These are phyloP conservation scores for Kalanchoe fedtschenkoi DNA, from an alignment of 164 flowering plant genomes.

Conservation along the genomic window DNA sequence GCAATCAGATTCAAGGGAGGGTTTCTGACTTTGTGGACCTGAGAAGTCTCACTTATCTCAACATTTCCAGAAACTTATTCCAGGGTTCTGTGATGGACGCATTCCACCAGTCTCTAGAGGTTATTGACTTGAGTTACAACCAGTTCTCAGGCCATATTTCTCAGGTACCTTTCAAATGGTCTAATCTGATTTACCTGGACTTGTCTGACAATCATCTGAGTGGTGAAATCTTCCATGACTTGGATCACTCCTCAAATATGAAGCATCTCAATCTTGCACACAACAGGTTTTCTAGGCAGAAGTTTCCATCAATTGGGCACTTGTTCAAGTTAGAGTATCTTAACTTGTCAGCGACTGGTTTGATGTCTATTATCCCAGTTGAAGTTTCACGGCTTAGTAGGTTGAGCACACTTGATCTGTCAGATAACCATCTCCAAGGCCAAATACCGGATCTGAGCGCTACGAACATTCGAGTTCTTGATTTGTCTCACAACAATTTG, in stretches of 20 bases:
- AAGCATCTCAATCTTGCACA: constrained; percentile 59
- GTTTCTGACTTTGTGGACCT: constrained; percentile 42
- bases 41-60: constrained; percentile 40
- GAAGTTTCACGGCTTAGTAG: constrained; percentile 31
- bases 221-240: constrained; percentile 39
- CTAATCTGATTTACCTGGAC: constrained; percentile 51
- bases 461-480: constrained; percentile 39
- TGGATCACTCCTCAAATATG: constrained; percentile 41
- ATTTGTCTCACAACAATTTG: constrained; percentile 55
- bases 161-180: constrained; percentile 55
- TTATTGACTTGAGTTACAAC: constrained; percentile 65
- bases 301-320: constrained; percentile 29
- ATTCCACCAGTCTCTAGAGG: constrained; percentile 39
- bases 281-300: constrained; percentile 50
- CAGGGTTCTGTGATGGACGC: constrained; percentile 55
- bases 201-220: constrained; percentile 65
- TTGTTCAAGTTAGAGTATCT: constrained; percentile 50
- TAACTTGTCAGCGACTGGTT: constrained; percentile 51
- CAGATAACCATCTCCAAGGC: constrained; percentile 52
- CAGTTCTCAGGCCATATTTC: constrained; percentile 72
- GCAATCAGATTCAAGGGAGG: constrained; percentile 45
- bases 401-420: constrained; percentile 56
- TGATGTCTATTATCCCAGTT: constrained; percentile 36
- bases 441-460: constrained; percentile 31
- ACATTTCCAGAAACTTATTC: constrained; percentile 59